Evolutionary conservation across 768 basidiomycete genomes (phyloP), one percentile per base, ranked within the genome.

Genomic region (Cubamyces lactineus): DNA sequence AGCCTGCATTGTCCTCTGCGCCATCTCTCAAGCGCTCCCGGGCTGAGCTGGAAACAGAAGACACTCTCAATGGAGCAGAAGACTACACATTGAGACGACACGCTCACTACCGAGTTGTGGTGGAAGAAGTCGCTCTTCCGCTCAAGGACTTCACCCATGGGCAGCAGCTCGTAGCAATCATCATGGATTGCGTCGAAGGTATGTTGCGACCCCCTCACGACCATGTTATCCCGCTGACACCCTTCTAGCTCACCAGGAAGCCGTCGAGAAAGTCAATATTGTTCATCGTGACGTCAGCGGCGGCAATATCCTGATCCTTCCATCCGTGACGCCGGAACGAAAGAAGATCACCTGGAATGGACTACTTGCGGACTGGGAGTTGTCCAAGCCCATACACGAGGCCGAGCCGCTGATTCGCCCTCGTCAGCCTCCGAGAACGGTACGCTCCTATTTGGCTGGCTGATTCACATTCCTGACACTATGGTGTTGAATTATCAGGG

Each of bases 31-130:
- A 47, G 23, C 46, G 46, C 7, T 5, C 46, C n/a, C 46, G 6
- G 12, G 12, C 21, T 13, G 46, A 47, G 23, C 11, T 24, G 4
- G 46, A 19, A 17, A 5, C 21, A 11, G 21, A 19, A 13, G 46
- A 47, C 21, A 26, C 30, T 1, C 5, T 17, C 5, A 2, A 3
- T 24, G n/a, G n/a, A 21, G 13, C 15, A 12, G 57, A 58, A 42
- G 54, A 55, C 7, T 46, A 15, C 34, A 24, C 54, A 2, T 40
- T 58, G 1, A 47, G 48, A 7, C 34, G 46, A 7, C 61, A 62
- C 21, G 39, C 11, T 6, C 61, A 56, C 54, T 62, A 62, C 24
- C 53, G 61, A 4, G 9, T 62, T 4, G 61, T 62, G 38, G 55
- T 45, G 5, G 23, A 50, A 23, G 61, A 62, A 19, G 61, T 62